Evolutionary conservation across 1,284 basidiomycete genomes (phyloP).

Genomic region (Ceratobasidium theobromae): DNA sequence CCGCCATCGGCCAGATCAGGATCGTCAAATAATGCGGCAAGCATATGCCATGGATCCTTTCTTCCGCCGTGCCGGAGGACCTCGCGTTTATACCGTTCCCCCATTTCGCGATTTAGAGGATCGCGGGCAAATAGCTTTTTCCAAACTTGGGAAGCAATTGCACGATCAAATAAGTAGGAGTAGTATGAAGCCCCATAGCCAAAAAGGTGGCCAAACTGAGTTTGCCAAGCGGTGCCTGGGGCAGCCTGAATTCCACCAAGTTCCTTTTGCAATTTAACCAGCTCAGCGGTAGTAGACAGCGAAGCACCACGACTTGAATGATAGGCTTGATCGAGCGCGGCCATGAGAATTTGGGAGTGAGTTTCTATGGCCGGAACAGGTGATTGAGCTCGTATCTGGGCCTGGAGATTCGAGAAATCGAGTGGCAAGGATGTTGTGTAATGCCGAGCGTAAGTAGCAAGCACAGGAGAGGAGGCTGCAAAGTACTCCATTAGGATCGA

Average conservation of each 20-base stretch:
- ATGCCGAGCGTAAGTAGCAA: constrained; percentile 51
- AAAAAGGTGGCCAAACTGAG: constrained; percentile 92
- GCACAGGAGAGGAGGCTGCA: constrained; percentile 78
- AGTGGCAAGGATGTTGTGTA: constrained; percentile 65
- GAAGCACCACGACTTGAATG: constrained; percentile 69
- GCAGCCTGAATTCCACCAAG: constrained; percentile 82
- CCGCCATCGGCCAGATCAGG: constrained; percentile 70
- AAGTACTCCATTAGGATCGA: constrained; percentile 99
- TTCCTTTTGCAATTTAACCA: constrained; percentile 64
- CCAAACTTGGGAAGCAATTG: constrained; percentile 92
- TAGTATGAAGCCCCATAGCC: constrained; percentile 98
- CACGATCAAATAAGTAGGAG: constrained; percentile 93
- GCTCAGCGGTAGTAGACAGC: constrained; percentile 72
- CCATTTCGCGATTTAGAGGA: constrained; percentile 63
- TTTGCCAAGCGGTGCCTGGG: constrained; percentile 85
- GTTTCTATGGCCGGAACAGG: constrained; percentile 63
- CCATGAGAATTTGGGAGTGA: constrained; percentile 89
- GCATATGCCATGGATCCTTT: constrained; percentile 92
- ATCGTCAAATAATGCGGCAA: constrained; percentile 69
- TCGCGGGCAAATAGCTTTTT: constrained; percentile 66
- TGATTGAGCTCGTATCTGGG: constrained; percentile 41
- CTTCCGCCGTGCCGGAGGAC: constrained; percentile 85
- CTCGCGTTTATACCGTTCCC: constrained; percentile 78
- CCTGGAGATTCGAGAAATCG: constrained; percentile 57
- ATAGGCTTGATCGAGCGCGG: constrained; percentile 86